phyloP scores from a whole-genome alignment of 192 early-diverging fungal genomes.

The Coemansia sp. region DNA sequence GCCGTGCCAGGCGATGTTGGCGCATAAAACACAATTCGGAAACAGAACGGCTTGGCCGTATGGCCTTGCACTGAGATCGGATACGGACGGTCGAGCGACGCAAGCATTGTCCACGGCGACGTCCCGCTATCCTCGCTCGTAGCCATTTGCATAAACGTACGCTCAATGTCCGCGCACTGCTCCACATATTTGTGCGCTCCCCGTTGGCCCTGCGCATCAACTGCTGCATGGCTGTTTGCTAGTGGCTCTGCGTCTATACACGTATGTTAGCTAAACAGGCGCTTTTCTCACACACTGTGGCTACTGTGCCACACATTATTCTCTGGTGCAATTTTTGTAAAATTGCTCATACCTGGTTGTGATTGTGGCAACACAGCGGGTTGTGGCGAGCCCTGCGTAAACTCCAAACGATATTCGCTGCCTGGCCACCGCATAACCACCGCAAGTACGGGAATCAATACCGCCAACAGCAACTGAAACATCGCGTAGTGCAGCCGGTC shows the following conservation, averaged over 20 bases:
- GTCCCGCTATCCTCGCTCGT: background rate
- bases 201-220: background rate
- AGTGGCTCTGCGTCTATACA: background rate
- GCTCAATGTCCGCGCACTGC: constrained; percentile 36
- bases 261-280: background rate
- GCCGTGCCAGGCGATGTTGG: constrained; percentile 33
- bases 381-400: background rate
- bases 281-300: background rate
- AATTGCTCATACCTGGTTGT: background rate
- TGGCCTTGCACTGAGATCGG: constrained; percentile 44
- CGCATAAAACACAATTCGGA: constrained; percentile 39
- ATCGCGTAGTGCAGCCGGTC: constrained; percentile 48
- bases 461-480: constrained; percentile 40
- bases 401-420: background rate
- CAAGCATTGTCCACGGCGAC: constrained; percentile 30
- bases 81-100: constrained; percentile 25
- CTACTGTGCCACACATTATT: background rate
- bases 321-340: too few species aligned
- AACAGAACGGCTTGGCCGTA: constrained; percentile 39
- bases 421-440: background rate
- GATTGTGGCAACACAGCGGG: background rate
- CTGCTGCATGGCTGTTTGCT: background rate
- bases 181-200: constrained; percentile 22
- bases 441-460: constrained; percentile 11
- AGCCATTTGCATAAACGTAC: constrained; percentile 26